phyloP scores from a whole-genome alignment of 768 basidiomycete species.

The Coprinopsis marcescibilis region DNA sequence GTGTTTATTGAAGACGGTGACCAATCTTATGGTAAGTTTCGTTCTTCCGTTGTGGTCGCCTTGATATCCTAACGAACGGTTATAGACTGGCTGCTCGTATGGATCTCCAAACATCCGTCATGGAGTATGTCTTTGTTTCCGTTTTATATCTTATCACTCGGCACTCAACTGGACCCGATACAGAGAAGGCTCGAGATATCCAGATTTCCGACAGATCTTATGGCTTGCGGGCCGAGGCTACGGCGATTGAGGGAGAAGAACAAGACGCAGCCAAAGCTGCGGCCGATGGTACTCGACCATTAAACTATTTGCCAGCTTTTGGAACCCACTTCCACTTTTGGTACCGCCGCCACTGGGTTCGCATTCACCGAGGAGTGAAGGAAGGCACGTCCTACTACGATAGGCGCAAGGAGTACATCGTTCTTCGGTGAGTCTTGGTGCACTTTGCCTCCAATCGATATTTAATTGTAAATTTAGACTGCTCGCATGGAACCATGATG shows the following conservation, averaged over 20 bases:
- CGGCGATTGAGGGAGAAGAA: slow-evolving; percentile 33
- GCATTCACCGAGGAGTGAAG: slow-evolving; percentile 30
- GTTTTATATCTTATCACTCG: neutral
- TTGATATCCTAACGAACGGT: neutral
- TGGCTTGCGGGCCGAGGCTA: slow-evolving; percentile 25
- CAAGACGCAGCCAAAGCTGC: slow-evolving; percentile 22
- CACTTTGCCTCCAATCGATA: neutral
- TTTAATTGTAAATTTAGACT: slow-evolving; percentile 34
- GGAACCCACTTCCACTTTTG: slow-evolving; percentile 36
- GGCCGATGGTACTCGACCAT: slow-evolving; percentile 22
- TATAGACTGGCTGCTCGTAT: slow-evolving; percentile 65
- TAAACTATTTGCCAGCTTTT: slow-evolving; percentile 40
- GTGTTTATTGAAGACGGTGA: slow-evolving; percentile 58
- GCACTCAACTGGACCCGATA: slow-evolving; percentile 15
- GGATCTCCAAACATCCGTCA: slow-evolving; percentile 57
- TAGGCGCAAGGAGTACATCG: slow-evolving; percentile 32
- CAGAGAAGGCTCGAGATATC: slow-evolving; percentile 40
- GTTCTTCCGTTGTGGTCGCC: neutral
- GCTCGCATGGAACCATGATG: slow-evolving; percentile 35
- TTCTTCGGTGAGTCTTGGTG: slow-evolving; percentile 32
- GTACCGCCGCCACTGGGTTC: slow-evolving; percentile 43
- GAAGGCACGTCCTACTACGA: slow-evolving; percentile 27
- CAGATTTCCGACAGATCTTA: slow-evolving; percentile 42
- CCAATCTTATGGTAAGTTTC: slow-evolving; percentile 43
- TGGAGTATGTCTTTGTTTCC: slow-evolving; percentile 38